Conservation (phyloP, 1,284 basidiomycete species). For the Lentinula novae-zelandiae region DNA sequence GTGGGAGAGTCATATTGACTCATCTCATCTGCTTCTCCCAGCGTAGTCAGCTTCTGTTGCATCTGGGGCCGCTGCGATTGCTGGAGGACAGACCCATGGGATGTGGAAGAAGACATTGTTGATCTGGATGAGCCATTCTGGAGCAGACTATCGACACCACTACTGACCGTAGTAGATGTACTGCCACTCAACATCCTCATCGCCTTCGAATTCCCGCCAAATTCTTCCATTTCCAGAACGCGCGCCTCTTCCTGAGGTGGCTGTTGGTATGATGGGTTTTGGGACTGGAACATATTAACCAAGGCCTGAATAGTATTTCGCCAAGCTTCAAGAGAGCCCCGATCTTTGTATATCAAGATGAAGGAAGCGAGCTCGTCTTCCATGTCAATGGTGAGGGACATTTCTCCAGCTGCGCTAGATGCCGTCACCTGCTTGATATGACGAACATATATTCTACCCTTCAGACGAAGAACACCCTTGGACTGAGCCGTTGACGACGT, state of each 20-base stretch:
- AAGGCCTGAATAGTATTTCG: conserved; percentile 73
- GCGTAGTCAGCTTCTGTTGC: conserved; percentile 54
- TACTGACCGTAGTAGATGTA: conserved; percentile 64
- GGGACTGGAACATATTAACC: conserved; percentile 62
- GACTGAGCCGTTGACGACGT: conserved; percentile 42
- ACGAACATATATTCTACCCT: conserved; percentile 91
- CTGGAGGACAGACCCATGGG: conserved; percentile 49
- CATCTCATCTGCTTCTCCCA: conserved; percentile 69
- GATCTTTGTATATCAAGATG: conserved; percentile 90
- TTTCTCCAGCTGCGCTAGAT: conserved; percentile 71
- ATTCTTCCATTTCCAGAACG: conserved; percentile 66
- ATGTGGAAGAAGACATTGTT: conserved; percentile 66
- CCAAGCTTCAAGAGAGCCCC: conserved; percentile 88
- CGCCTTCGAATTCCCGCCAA: conserved; percentile 70
- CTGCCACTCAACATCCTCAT: conserved; percentile 76
- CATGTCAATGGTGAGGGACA: conserved; percentile 92
- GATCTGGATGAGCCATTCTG: conserved; percentile 65
- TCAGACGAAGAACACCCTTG: conserved; percentile 83
- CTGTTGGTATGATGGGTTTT: conserved; percentile 29
- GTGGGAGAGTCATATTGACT: conserved; percentile 52
- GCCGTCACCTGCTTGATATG: conserved; percentile 89
- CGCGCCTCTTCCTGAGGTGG: conserved; percentile 33
- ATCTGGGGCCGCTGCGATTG: conserved; percentile 27
- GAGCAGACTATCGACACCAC: conserved; percentile 54
- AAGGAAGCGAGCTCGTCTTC: conserved; percentile 95